Evolutionary conservation across 2,329 filamentous ascomycete species (phyloP).

Genomic region (Fusarium oligoseptatum): DNA sequence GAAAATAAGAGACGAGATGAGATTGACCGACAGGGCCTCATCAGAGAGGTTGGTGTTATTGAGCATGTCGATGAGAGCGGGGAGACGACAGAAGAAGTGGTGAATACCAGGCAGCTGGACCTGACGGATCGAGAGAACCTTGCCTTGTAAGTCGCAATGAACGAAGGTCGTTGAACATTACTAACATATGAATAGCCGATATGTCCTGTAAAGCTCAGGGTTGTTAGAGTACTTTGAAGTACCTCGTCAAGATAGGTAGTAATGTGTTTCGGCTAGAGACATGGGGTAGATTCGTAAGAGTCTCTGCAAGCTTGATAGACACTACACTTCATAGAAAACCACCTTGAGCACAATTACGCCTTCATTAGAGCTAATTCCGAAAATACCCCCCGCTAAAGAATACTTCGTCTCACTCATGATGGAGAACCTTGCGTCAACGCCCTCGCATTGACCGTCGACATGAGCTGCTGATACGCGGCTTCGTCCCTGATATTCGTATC

Average conservation of each 20-base stretch:
- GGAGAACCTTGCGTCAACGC: background rate
- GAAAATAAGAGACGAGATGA: background rate
- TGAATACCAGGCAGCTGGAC: background rate
- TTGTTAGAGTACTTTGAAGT: background rate
- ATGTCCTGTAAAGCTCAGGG: background rate
- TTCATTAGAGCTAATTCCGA: no score
- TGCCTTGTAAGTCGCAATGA: background rate
- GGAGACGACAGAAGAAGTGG: background rate
- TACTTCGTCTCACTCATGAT: background rate
- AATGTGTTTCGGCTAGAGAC: background rate
- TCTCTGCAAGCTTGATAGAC: background rate
- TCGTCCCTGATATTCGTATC: background rate
- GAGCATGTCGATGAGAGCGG: conserved; percentile 3
- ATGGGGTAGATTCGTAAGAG: no score
- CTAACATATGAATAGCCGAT: background rate
- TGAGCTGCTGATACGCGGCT: background rate
- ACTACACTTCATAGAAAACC: background rate
- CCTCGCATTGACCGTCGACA: background rate
- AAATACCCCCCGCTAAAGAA: no score
- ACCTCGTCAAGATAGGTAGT: background rate
- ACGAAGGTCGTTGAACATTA: background rate
- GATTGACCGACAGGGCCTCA: background rate
- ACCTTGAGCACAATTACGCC: no score
- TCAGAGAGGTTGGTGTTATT: background rate
- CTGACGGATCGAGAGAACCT: conserved; percentile 4